Base-by-base conservation (phyloP, 164 flowering plant species). In the Tetracentron sinense region DNA sequence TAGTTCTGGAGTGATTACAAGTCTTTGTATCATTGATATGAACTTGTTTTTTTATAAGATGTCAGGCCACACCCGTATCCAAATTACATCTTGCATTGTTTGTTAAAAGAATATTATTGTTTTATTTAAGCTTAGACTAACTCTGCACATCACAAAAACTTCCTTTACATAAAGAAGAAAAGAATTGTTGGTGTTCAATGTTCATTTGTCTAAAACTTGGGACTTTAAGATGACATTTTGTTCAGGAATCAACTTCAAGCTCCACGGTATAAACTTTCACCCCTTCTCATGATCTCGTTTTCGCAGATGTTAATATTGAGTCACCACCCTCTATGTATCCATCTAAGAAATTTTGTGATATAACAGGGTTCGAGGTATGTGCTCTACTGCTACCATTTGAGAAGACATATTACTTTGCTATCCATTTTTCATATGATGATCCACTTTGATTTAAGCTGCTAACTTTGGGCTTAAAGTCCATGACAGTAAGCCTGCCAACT, bases 251-350 rank as follows among this genome's bases (percentile, higher is more conserved):
- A 53, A 53, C 31, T 26, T 52, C 22, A 14, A 50, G 4, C 23
- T n/a, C 20, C 33, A 23, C 23, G 8, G 26, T 11, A 14, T 16
- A 35, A 33, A 22, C 23, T 38, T 50, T 46, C 30, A 27, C 20
- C 54, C 35, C 11, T 23, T 58, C 26, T n/a, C 3, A 47, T 35
- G 47, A 25, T 56, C 19, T 67, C 62, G 19, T 57, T 69, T 42
- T 65, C n/a, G 72, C 84, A 88, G 97, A 91, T 85, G 76, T 87
- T 50, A 88, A 82, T 63, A 89, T 89, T 50, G 96, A 85, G 71
- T 74, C 97, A 42, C 96, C 97, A 17, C 97, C 96, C 14, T 85
- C 97, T 0, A 79, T 85, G 79, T 85, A 77, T 76, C 96, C 97
- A 0, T 62, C 83, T 54, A 88, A 79, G 79, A 85, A 78, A 73